phyloP scores from a whole-genome alignment of 805 yeast genomes.

The Hanseniaspora hatyaiensis region DNA sequence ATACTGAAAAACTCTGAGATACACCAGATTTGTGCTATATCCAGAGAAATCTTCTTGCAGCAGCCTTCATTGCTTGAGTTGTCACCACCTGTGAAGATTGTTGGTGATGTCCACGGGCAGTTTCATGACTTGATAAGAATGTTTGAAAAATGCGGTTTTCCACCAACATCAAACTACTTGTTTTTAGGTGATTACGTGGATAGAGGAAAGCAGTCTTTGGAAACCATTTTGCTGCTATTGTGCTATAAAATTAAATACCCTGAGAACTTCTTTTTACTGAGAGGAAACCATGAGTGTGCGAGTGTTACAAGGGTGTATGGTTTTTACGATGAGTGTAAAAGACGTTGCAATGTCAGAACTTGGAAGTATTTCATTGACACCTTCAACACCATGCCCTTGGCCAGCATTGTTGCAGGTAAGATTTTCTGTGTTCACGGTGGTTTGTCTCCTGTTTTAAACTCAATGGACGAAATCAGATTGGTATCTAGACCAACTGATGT shows the following conservation, averaged over 20 bases:
- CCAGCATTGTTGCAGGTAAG: conserved; percentile 88
- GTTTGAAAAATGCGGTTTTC: conserved; percentile 89
- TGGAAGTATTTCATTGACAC: conserved; percentile 94
- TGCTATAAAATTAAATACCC: conserved; percentile 95
- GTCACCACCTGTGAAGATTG: conserved; percentile 71
- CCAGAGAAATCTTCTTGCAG: conserved; percentile 68
- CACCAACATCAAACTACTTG: conserved; percentile 82
- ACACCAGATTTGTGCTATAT: conserved; percentile 70
- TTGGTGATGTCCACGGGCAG: conserved; percentile 95
- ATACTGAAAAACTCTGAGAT: conserved; percentile 87
- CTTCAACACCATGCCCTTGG: conserved; percentile 87
- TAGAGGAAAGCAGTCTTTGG: conserved; percentile 91
- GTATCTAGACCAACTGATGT: conserved; percentile 73
- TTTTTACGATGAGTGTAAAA: conserved; percentile 93
- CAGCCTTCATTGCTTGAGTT: conserved; percentile 57
- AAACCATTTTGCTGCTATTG: conserved; percentile 73
- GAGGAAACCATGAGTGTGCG: conserved; percentile 98
- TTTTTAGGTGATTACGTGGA: conserved; percentile 96
- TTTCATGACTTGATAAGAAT: conserved; percentile 81
- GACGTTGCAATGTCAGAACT: conserved; percentile 76
- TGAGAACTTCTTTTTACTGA: conserved; percentile 79
- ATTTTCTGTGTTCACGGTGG: conserved; percentile 87
- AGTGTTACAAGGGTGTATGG: conserved; percentile 94
- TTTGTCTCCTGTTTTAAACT: conserved; percentile 55
- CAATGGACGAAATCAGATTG: conserved; percentile 50